Evolutionary conservation across 2,329 filamentous ascomycete species (phyloP), one percentile per base, ranked within the genome.

Genomic region (Alternaria sp.): DNA sequence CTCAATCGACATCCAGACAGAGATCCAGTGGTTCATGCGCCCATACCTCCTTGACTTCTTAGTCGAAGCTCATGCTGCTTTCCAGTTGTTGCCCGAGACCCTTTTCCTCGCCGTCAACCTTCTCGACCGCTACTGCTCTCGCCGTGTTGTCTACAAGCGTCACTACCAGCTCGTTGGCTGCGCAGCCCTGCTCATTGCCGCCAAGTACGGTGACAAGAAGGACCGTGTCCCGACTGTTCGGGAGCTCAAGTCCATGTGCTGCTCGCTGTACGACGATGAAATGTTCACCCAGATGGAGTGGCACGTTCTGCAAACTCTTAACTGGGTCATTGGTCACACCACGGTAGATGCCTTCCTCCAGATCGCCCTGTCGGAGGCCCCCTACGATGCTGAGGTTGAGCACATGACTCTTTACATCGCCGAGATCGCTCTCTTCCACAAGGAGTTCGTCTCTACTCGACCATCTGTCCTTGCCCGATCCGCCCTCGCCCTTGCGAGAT

Each of bases 231-330:
- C 95, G 5, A 95, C 96, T 67, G 96, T 99, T 78, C 90, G 93
- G 78, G 95, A 99, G 79, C 85, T 99, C 67, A 97, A 97, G 86
- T 96, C 94, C 70, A 98, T 99, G 95, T 99, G 95, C 86, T 98
- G 95, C 82, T 94, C 92, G 38, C 87, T 98, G 40, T 99, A 99
- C 82, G 95, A 99, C 74, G 93, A 97, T 51, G 94, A 97, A 82
- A 99, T 99, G 95, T 99, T 99, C 83, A 94, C 94, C 11, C 95
- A 99, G 81, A 99, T 99, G 95, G 95, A 99, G 83, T 98, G 96
- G 94, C 95, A 99, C 80, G 94, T 99, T 38, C 87, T 99, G 71
- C 96, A 97, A 82, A 99, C 95, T 2, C 87, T 99, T 61, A 93
- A 96, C 78, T 99, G 95, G 95, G 89, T 90, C 69, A 92, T 99